Evolutionary conservation across 768 basidiomycete genomes (phyloP).

Genomic region (Austroboletus festivus): DNA sequence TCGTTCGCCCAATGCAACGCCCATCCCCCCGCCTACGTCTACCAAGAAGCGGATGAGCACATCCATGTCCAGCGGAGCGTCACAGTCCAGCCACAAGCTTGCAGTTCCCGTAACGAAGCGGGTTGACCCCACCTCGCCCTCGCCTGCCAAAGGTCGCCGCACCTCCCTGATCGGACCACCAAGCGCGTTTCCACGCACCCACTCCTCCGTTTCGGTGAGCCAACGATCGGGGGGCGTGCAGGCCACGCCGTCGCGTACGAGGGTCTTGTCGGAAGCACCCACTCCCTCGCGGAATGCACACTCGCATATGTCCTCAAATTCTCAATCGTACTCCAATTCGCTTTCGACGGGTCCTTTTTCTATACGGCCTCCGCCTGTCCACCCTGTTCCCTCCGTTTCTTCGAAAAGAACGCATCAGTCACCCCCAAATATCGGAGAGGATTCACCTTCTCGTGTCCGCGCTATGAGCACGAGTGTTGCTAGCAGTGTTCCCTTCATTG

Average conservation of each 20-base stretch:
- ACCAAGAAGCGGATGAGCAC: conserved; percentile 37
- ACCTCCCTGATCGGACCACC: conserved; percentile 29
- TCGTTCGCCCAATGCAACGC: conserved; percentile 52
- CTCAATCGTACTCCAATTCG: conserved; percentile 26
- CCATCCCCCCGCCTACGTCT: conserved; percentile 39
- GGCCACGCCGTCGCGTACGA: conserved; percentile 38
- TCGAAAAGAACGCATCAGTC: conserved; percentile 27
- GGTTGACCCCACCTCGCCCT: conserved; percentile 25
- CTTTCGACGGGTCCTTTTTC: conserved; percentile 22
- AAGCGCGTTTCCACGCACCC: conserved; percentile 22
- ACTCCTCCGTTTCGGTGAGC: conserved; percentile 17
- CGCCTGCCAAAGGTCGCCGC: conserved; percentile 27
- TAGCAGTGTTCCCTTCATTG: background rate
- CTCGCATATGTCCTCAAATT: conserved; percentile 19
- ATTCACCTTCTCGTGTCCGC: conserved; percentile 12
- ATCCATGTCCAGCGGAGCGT: conserved; percentile 38
- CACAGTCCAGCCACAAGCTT: conserved; percentile 34
- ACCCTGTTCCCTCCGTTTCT: conserved; percentile 41
- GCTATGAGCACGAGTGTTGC: conserved; percentile 18
- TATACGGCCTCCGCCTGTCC: conserved; percentile 34
- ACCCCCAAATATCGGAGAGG: conserved; percentile 22
- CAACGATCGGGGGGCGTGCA: conserved; percentile 22
- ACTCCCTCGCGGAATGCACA: conserved; percentile 25
- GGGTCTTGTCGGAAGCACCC: conserved; percentile 44
- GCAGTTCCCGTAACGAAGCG: conserved; percentile 37